Percentiles rank a stretch among this genome's conserved stretches.
These are phyloP conservation scores for Tulasnella sp. DNA, from an alignment of 768 basidiomycete genomes.

Conservation along the genomic window DNA sequence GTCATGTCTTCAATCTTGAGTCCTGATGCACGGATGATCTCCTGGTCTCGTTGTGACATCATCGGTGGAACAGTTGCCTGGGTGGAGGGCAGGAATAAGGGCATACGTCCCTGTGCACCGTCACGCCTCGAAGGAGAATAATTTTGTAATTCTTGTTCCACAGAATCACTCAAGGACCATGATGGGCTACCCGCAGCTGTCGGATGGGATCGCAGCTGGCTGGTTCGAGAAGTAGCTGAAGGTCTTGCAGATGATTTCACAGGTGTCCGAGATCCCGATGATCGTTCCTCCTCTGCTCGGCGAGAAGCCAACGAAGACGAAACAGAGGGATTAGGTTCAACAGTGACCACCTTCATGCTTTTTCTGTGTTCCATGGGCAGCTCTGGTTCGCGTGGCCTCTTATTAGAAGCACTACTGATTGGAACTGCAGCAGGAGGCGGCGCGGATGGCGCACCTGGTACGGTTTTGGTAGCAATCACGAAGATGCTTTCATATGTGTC, in stretches of 20 bases:
- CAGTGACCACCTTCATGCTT: conserved; percentile 7
- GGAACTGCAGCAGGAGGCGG: not conserved
- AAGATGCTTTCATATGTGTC: conserved; percentile 55
- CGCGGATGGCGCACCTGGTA: conserved; percentile 12
- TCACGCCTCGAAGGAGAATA: no score
- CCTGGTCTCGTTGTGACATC: conserved; percentile 42
- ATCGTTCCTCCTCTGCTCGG: no score
- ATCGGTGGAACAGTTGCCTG: conserved; percentile 40
- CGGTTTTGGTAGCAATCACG: conserved; percentile 62
- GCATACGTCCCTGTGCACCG: no score
- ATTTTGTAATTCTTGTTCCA: no score
- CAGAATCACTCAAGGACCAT: no score
- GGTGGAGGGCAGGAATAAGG: no score
- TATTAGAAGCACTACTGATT: conserved; percentile 22
- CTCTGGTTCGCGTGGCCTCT: conserved; percentile 2
- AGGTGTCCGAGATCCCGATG: no score
- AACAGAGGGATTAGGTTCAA: not conserved
- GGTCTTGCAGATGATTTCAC: conserved; percentile 21
- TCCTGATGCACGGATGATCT: conserved; percentile 44
- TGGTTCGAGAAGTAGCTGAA: conserved; percentile 12
- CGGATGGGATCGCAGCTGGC: not conserved
- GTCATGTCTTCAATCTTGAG: conserved; percentile 53
- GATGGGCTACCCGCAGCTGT: no score
- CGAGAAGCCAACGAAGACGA: no score
- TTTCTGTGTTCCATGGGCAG: not conserved